Evolutionary conservation across 139 green algal genomes (phyloP).

Genomic region (Volvox africanus): DNA sequence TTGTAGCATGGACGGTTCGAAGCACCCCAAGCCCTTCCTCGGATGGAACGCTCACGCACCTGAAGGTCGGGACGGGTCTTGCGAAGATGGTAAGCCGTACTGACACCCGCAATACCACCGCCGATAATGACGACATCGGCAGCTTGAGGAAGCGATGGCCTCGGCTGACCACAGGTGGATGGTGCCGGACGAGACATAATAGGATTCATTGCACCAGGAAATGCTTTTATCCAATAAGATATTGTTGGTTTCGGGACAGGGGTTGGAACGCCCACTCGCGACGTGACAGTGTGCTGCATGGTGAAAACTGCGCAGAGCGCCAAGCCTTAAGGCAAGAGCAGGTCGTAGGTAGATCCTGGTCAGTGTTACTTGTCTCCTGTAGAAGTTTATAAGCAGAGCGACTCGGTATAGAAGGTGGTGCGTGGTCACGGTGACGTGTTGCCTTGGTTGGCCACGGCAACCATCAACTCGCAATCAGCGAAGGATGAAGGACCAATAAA

Average conservation of each 20-base stretch:
- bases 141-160: background rate
- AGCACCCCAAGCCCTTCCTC: too few relatives aligned
- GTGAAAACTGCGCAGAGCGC: background rate
- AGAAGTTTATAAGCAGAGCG: too few relatives aligned
- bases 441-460: background rate
- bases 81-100: conserved; percentile 41
- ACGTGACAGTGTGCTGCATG: background rate
- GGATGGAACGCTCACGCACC: background rate
- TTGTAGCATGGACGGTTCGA: too few relatives aligned
- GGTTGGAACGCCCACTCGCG: background rate
- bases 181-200: background rate
- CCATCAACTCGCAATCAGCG: background rate
- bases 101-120: conserved; percentile 35
- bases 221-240: conserved; percentile 26
- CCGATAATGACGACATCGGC: conserved; percentile 45
- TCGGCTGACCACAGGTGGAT: background rate
- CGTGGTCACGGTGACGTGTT: background rate
- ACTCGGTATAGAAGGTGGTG: background rate
- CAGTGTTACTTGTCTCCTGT: background rate
- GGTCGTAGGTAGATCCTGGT: background rate
- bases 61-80: conserved; percentile 21
- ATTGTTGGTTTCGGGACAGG: conserved; percentile 9
- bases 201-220: background rate
- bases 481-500: background rate
- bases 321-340: background rate